Percentiles rank a stretch among this genome's conserved stretches.
Evolutionary conservation across 108 stramenopile genomes (phyloP).

Genomic region (Cyclostephanos invisitatus): DNA sequence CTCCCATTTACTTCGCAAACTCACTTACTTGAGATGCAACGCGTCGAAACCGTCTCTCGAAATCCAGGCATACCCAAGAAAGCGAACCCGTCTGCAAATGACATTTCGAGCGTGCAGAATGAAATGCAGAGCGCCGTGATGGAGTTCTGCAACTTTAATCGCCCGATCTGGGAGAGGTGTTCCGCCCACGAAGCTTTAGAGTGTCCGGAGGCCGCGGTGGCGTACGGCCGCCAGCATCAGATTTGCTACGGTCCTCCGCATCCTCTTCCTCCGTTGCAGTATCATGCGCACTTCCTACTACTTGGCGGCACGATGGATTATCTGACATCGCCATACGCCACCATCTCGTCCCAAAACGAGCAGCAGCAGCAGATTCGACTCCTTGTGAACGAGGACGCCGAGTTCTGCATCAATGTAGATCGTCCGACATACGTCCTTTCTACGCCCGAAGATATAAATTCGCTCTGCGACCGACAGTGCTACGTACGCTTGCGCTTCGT

Average conservation of each 20-base stretch:
- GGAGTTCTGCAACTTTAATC: slow-evolving; percentile 82
- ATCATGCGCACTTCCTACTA: neutral
- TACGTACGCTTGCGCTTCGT: slow-evolving; percentile 84
- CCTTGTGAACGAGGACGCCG: slow-evolving; percentile 24
- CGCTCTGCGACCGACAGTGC: slow-evolving; percentile 83
- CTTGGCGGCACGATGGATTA: neutral
- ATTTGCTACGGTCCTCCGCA: slow-evolving; percentile 14
- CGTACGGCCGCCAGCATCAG: slow-evolving; percentile 34
- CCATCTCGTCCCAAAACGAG: neutral
- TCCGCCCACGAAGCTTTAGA: slow-evolving; percentile 79
- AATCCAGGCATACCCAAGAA: no score
- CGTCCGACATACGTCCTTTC: slow-evolving; percentile 60
- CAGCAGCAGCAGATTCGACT: slow-evolving; percentile 15
- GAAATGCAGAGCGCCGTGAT: no score
- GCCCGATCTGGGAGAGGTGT: slow-evolving; percentile 78
- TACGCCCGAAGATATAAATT: slow-evolving; percentile 69
- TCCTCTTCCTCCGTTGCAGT: slow-evolving; percentile 12
- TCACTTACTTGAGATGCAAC: no score
- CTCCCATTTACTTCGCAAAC: no score
- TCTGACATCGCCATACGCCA: neutral
- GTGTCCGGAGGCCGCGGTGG: slow-evolving; percentile 18
- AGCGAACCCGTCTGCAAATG: no score
- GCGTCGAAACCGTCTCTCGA: no score
- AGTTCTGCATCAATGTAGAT: slow-evolving; percentile 45
- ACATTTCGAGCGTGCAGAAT: no score